Base-by-base conservation (phyloP, 2,329 filamentous ascomycete species). In the Fusarium clavum region DNA sequence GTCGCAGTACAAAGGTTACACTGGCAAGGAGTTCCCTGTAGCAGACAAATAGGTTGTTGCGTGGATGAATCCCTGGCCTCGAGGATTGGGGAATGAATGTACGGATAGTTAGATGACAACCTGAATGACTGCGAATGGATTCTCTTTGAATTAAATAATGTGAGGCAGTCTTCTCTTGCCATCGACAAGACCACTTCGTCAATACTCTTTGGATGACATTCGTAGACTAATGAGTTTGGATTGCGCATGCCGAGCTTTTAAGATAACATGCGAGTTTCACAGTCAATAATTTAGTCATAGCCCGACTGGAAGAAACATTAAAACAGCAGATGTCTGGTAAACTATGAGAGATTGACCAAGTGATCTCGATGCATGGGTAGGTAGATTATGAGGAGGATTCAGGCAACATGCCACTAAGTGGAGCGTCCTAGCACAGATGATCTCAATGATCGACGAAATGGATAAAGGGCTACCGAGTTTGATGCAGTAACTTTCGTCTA, bases 1-100 rank as follows among this genome's bases (percentile, higher is more conserved):
- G 40, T 80, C 79, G 44, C 83, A 91, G 80, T 94, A 94, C 86
- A 94, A 93, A 85, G 81, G 74, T 48, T 77, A 81, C 0, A 91
- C 90, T 0, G 93, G 93, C 62, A 88, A 81, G 8, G 92, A 94
- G 10, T 78, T 94, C 56, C 89, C 90, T 29, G 81, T 94, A 78
- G 83, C 87, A 77, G 92, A 94, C 79, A 94, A 93, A n/a, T 49
- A 32, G 22, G 32, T n/a, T n/a, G 16, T 38, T 38, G 18, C 18
- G 34, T 38, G 34, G 18, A 38, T 11, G 3, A 38, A 38, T 38
- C 18, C 9, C 18, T 4, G 34, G 34, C 3, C 34, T n/a, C 9
- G 9, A n/a, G 34, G 34, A 38, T n/a, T n/a, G 3, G 10, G 34
- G 34, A 11, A 38, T n/a, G 18, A 38, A 11, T 69, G 56, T 61